phyloP scores from a whole-genome alignment of 139 green algal species.

The Pleodorina starrii region DNA sequence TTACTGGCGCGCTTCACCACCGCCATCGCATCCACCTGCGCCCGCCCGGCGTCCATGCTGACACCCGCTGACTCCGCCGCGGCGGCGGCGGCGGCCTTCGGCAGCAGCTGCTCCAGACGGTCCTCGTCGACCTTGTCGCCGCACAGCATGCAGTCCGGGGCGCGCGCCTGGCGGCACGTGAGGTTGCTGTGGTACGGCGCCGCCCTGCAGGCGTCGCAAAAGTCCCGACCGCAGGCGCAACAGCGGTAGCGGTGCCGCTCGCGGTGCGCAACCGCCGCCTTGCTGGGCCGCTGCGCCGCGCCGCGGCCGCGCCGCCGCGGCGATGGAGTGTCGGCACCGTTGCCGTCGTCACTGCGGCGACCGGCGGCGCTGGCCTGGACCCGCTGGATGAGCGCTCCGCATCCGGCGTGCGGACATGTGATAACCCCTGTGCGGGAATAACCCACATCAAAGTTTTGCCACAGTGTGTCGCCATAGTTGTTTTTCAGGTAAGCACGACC shows the following conservation, averaged over 20 bases:
- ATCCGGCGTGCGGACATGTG: slow-evolving; percentile 27
- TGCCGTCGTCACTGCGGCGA: neutral
- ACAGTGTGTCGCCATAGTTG: no score
- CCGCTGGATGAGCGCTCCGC: slow-evolving; percentile 40
- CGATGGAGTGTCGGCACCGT: neutral
- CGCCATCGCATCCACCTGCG: neutral
- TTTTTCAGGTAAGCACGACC: no score
- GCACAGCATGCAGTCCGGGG: slow-evolving; percentile 47
- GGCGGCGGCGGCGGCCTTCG: neutral
- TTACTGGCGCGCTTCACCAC: neutral
- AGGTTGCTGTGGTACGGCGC: slow-evolving; percentile 48
- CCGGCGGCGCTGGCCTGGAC: neutral
- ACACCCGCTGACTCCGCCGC: neutral
- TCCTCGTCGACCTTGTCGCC: slow-evolving; percentile 14
- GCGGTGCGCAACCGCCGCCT: neutral
- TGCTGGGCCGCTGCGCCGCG: neutral
- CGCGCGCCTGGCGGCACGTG: slow-evolving; percentile 28
- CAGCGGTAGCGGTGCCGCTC: slow-evolving; percentile 49
- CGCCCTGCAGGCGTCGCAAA: slow-evolving; percentile 49
- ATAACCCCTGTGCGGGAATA: no score
- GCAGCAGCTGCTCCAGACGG: slow-evolving; percentile 28
- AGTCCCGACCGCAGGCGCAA: slow-evolving; percentile 33
- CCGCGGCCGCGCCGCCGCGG: neutral
- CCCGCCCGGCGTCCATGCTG: no score
- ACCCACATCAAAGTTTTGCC: no score